Evolutionary conservation across 768 basidiomycete species (phyloP).

Genomic region (Gloeostereum incarnatum): DNA sequence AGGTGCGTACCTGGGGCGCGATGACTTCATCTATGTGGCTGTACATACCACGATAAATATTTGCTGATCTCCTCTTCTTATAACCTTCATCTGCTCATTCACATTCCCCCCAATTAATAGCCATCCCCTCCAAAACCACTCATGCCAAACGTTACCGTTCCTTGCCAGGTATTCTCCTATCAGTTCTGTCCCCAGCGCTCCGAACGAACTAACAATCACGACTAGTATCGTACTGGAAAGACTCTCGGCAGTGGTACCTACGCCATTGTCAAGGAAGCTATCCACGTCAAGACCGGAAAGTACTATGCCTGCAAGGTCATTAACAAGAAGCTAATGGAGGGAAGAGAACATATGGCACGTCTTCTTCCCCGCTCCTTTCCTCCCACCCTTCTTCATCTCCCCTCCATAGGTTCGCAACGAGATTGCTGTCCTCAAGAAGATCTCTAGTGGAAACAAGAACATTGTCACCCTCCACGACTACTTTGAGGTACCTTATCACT

Average conservation of each 20-base stretch:
- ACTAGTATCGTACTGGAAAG: constrained; percentile 82
- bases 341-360: constrained; percentile 92
- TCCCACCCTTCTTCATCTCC: constrained; percentile 4
- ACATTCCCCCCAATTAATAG: background rate
- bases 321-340: constrained; percentile 99
- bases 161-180: constrained; percentile 31
- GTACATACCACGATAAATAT: too few relatives aligned
- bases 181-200: too few relatives aligned
- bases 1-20: too few relatives aligned
- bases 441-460: constrained; percentile 84
- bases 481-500: constrained; percentile 63
- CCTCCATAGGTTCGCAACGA: constrained; percentile 81
- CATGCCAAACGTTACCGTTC: constrained; percentile 25
- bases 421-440: constrained; percentile 87
- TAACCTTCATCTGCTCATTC: too few relatives aligned
- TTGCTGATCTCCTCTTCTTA: too few relatives aligned
- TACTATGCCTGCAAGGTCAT: constrained; percentile 99
- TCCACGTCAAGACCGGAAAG: constrained; percentile 83
- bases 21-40: too few relatives aligned
- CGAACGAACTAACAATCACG: background rate
- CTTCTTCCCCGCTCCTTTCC: constrained; percentile 3
- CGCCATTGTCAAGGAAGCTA: constrained; percentile 91
- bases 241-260: constrained; percentile 90
- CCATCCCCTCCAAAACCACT: constrained; percentile 1
- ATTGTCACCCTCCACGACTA: constrained; percentile 95